These are phyloP conservation scores for Castanea mollissima DNA, from an alignment of 306 rosid species.

Conservation along the genomic window DNA sequence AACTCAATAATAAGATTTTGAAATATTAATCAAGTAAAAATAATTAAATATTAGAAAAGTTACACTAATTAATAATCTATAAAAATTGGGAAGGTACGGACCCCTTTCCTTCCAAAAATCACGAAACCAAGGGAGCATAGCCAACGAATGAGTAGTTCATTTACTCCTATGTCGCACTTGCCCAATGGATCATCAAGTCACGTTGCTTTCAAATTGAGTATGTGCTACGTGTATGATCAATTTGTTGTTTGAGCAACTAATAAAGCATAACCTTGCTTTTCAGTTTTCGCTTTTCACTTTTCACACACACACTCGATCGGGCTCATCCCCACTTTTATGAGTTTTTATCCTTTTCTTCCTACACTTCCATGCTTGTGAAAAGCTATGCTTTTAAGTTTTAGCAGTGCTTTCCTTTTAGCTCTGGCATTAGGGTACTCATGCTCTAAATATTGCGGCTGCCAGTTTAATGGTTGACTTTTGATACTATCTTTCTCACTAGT, in stretches of 20 bases:
- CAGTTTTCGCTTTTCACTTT: too few species aligned
- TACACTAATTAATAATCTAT: too few species aligned
- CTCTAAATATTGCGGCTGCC: conserved; percentile 22
- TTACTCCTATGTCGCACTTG: conserved; percentile 9
- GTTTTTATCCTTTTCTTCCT: neutral
- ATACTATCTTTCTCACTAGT: too few species aligned
- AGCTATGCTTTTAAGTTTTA: neutral
- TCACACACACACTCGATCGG: neutral
- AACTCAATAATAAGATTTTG: too few species aligned
- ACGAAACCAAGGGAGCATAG: neutral
- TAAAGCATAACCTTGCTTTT: neutral
- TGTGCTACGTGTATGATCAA: conserved; percentile 10
- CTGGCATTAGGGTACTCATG: neutral
- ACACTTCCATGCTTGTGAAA: neutral
- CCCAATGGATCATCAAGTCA: neutral
- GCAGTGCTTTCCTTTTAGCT: neutral
- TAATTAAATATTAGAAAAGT: too few species aligned
- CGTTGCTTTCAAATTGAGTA: conserved; percentile 21
- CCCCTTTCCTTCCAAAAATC: neutral
- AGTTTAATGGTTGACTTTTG: conserved; percentile 14
- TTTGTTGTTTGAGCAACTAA: neutral
- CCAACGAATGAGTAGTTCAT: neutral
- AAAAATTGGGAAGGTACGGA: too few species aligned
- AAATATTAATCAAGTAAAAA: too few species aligned
- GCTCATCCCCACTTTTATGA: too few species aligned